A percentile compares a stretch with the other conserved stretches of the same genome.
Evolutionary conservation across 495 filamentous ascomycete genomes (phyloP).

Genomic region (Aspergillus avenaceus): DNA sequence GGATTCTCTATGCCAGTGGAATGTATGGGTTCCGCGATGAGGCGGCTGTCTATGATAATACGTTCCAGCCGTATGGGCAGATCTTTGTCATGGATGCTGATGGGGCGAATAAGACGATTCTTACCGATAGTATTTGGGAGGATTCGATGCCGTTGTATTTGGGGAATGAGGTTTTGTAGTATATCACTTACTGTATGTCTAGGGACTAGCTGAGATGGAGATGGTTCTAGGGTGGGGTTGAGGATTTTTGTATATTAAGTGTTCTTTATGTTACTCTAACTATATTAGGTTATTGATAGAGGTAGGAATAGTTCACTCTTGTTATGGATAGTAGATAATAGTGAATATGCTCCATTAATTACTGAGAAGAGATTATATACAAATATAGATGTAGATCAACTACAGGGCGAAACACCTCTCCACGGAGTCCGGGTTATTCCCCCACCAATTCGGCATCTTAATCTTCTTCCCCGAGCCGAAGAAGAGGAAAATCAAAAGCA

Average conservation of each 20-base stretch:
- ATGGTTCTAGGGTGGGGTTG: too few relatives aligned
- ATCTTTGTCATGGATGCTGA: conserved; percentile 31
- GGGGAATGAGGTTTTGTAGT: conserved; percentile 6
- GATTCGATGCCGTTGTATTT: conserved; percentile 31
- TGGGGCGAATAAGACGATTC: conserved; percentile 24
- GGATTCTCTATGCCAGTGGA: conserved; percentile 27
- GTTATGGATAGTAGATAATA: too few relatives aligned
- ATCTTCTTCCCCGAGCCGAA: conserved; percentile 50
- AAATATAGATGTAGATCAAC: neutral
- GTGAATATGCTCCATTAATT: neutral
- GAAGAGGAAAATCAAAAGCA: conserved; percentile 53
- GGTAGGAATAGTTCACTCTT: too few relatives aligned
- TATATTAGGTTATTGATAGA: too few relatives aligned
- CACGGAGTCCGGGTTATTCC: conserved; percentile 38
- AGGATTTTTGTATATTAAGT: too few relatives aligned
- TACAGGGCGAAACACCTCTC: conserved; percentile 33
- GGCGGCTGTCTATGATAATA: conserved; percentile 27
- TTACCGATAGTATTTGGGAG: conserved; percentile 32
- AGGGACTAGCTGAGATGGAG: too few relatives aligned
- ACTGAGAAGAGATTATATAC: neutral
- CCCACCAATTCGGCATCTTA: conserved; percentile 57
- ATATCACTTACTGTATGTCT: too few relatives aligned
- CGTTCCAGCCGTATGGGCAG: conserved; percentile 34
- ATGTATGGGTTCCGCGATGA: conserved; percentile 34
- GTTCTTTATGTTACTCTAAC: too few relatives aligned